Percentiles rank a stretch among this genome's conserved stretches.
Evolutionary conservation across 176 grass and related monocot species (phyloP).

Genomic region (Triticum turgidum): DNA sequence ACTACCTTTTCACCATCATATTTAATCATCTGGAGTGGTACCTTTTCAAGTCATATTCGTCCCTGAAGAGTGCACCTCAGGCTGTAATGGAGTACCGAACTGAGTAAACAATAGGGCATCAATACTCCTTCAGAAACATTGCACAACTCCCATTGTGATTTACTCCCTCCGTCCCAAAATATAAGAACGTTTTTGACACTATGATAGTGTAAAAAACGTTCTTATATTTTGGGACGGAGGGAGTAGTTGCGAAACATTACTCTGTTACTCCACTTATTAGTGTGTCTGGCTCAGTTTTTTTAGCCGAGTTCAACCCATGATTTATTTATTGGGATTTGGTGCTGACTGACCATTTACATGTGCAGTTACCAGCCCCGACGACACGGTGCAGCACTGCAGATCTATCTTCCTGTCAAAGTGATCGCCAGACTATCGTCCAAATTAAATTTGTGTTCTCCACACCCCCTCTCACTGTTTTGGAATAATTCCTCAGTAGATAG

Average conservation of each 20-base stretch:
- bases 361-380: constrained; percentile 83
- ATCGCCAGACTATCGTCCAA: constrained; percentile 20
- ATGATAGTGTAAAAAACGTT: no score
- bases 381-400: constrained; percentile 74
- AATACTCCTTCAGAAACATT: not conserved
- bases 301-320: not conserved
- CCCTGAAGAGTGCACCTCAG: no score
- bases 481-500: not conserved
- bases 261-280: not conserved
- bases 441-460: constrained; percentile 3
- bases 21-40: not conserved
- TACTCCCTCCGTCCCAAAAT: not conserved
- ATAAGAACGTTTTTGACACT: no score
- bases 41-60: no score
- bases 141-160: not conserved
- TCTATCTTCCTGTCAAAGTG: constrained; percentile 78
- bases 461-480: not conserved
- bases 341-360: constrained; percentile 19
- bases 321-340: not conserved
- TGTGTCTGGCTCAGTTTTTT: not conserved
- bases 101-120: not conserved
- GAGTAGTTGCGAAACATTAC: not conserved
- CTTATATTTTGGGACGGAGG: no score
- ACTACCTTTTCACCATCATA: not conserved
- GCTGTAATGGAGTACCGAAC: not conserved